A percentile compares a stretch with the other conserved stretches of the same genome.
Conservation (phyloP, 1,284 basidiomycete genomes). For the Schizophyllum amplum region DNA sequence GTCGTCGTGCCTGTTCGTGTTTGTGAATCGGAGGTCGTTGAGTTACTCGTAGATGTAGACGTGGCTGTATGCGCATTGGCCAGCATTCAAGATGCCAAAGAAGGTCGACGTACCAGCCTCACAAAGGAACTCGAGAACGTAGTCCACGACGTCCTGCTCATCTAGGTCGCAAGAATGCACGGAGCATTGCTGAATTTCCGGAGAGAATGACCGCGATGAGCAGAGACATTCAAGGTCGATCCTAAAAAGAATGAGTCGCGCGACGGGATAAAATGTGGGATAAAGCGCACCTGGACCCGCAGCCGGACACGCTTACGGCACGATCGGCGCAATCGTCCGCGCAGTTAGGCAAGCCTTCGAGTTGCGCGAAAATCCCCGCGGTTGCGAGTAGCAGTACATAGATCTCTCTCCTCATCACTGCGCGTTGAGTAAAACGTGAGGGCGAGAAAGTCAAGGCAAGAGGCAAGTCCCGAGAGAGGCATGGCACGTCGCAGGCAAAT, state of each 20-base stretch:
- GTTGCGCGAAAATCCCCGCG: background rate
- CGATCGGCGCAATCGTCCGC: background rate
- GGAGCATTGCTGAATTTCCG: background rate
- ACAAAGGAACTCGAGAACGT: background rate
- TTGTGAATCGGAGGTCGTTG: background rate
- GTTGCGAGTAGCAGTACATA: background rate
- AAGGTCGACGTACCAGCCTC: background rate
- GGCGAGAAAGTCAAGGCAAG: background rate
- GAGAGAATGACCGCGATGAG: background rate
- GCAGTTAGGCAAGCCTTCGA: background rate
- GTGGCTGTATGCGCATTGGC: background rate
- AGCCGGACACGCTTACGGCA: background rate
- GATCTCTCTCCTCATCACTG: background rate
- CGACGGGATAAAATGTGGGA: too few species aligned
- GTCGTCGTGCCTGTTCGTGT: background rate
- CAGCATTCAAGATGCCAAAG: too few species aligned
- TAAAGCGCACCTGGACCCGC: background rate
- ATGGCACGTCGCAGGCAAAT: background rate
- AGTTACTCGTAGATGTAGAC: background rate
- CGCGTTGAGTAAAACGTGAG: background rate
- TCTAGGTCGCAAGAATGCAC: background rate
- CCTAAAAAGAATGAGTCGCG: background rate
- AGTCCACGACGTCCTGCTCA: background rate
- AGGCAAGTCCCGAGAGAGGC: background rate
- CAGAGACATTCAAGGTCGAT: background rate